phyloP scores from a whole-genome alignment of 805 yeast species.

The Jamesozyma jinghongensis region DNA sequence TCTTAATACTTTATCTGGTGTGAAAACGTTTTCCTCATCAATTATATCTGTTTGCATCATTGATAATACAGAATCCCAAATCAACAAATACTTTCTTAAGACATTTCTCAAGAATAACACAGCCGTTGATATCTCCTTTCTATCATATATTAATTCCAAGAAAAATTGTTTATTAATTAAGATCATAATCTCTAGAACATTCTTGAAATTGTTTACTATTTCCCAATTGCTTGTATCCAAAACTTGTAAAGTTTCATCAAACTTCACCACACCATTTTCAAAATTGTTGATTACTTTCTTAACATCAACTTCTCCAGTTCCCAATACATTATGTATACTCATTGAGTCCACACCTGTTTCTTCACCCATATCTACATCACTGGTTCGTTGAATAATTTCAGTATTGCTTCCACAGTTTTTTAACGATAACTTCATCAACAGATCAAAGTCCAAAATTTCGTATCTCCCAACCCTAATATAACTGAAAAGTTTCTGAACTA shows the following conservation, averaged over 20 bases:
- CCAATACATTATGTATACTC: slow-evolving; percentile 11
- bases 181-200: slow-evolving; percentile 20
- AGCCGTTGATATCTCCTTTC: slow-evolving; percentile 12
- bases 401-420: slow-evolving; percentile 4
- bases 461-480: slow-evolving; percentile 37
- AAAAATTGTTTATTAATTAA: slow-evolving; percentile 23
- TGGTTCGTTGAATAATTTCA: too few relatives aligned
- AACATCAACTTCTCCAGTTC: slow-evolving; percentile 6
- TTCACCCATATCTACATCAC: not conserved
- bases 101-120: slow-evolving; percentile 21
- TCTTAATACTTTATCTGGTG: slow-evolving; percentile 24
- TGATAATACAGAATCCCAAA: slow-evolving; percentile 25
- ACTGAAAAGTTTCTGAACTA: slow-evolving; percentile 33
- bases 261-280: not conserved
- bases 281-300: slow-evolving; percentile 1
- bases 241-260: too few relatives aligned
- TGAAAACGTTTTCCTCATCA: slow-evolving; percentile 12
- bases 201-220: slow-evolving; percentile 3
- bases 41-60: not conserved
- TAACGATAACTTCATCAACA: slow-evolving; percentile 27
- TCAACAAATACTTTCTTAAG: slow-evolving; percentile 15
- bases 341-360: slow-evolving; percentile 8
- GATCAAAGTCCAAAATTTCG: slow-evolving; percentile 23
- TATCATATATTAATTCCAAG: slow-evolving; percentile 19
- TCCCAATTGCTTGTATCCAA: not conserved